Evolutionary conservation across 192 early-diverging fungal species (phyloP).

Genomic region (Podila horticola): DNA sequence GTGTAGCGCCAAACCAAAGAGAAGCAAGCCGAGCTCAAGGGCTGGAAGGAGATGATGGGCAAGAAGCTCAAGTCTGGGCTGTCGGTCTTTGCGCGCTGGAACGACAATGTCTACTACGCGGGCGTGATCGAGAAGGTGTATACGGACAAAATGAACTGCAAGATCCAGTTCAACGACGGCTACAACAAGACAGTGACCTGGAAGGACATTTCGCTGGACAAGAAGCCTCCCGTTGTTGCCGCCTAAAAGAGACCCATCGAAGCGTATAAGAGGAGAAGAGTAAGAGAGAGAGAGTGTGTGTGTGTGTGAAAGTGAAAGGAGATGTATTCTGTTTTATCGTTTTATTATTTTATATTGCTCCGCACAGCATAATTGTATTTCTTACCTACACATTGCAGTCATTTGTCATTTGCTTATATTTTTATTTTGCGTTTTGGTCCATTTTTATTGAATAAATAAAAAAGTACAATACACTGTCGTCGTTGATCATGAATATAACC

Average conservation of each 20-base stretch:
- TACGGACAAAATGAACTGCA: conserved; percentile 24
- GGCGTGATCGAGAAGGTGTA: conserved; percentile 35
- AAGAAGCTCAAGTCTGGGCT: conserved; percentile 34
- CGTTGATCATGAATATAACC: too few species aligned
- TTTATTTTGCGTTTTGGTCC: not conserved
- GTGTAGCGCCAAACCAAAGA: conserved; percentile 43
- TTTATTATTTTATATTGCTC: not conserved
- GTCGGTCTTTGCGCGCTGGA: conserved; percentile 55
- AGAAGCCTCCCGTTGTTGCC: conserved; percentile 29
- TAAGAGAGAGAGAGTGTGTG: not conserved
- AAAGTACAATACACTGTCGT: not conserved
- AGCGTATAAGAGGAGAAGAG: not conserved
- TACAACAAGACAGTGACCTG: conserved; percentile 46
- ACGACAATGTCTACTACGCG: conserved; percentile 54
- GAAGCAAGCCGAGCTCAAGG: conserved; percentile 37
- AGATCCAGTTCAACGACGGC: conserved; percentile 45
- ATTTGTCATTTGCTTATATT: not conserved
- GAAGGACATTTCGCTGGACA: conserved; percentile 51
- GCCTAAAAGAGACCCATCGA: conserved; percentile 8
- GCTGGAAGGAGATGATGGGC: conserved; percentile 52
- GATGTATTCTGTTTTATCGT: not conserved
- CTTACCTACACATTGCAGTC: too few species aligned
- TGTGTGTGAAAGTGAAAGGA: not conserved
- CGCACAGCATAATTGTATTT: not conserved
- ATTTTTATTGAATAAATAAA: not conserved